These are phyloP conservation scores for Trametes maxima DNA, from an alignment of 768 basidiomycete genomes.

Conservation along the genomic window DNA sequence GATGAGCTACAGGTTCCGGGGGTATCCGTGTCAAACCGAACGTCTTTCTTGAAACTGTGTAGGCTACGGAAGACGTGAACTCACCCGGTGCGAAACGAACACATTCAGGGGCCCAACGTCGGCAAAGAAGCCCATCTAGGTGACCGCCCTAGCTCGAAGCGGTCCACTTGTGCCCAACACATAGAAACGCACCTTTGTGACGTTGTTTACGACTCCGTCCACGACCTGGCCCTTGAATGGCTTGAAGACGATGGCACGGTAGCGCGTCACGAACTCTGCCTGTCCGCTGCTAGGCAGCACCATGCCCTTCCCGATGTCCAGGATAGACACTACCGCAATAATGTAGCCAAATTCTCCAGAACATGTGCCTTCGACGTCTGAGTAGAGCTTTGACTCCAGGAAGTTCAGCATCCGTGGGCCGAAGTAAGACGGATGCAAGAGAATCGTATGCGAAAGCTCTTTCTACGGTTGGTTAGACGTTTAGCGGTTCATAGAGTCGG, in stretches of 20 bases:
- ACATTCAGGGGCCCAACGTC: conserved; percentile 93
- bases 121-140: conserved; percentile 97
- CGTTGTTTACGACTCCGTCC: conserved; percentile 93
- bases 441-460: conserved; percentile 95
- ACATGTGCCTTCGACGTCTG: conserved; percentile 97
- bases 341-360: conserved; percentile 95
- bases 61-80: conserved; percentile 26
- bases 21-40: not conserved
- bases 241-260: conserved; percentile 97
- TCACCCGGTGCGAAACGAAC: conserved; percentile 94
- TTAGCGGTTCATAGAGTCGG: not conserved
- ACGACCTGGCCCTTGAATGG: conserved; percentile 99
- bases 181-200: conserved; percentile 75
- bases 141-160: not conserved
- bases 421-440: conserved; percentile 97
- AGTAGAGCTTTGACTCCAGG: conserved; percentile 89
- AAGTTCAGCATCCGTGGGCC: conserved; percentile 94
- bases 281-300: conserved; percentile 90
- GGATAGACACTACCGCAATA: conserved; percentile 87
- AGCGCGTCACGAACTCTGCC: conserved; percentile 93
- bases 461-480: conserved; percentile 55
- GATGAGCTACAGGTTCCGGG: conserved; percentile 61
- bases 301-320: conserved; percentile 92
- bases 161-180: not conserved
- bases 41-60: not conserved